These are phyloP conservation scores for Blastobotrys illinoisensis DNA, from an alignment of 1,139 yeast species.

Conservation along the genomic window DNA sequence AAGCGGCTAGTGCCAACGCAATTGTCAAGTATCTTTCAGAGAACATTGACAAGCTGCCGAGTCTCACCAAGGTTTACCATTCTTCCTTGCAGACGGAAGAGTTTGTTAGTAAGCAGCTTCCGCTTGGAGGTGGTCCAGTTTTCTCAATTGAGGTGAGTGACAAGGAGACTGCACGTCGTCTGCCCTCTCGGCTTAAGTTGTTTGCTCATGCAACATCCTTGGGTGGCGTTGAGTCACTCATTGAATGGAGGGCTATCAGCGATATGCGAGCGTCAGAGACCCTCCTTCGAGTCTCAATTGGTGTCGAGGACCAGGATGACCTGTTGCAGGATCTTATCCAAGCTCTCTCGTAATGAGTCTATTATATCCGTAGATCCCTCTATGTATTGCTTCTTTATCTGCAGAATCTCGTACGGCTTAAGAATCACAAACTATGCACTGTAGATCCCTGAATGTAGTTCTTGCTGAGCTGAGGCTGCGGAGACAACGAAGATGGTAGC, in stretches of 20 bases:
- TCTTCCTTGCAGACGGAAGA: slow-evolving; percentile 68
- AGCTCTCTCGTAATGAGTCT: slow-evolving; percentile 36
- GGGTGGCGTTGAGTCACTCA: slow-evolving; percentile 88
- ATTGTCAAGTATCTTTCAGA: slow-evolving; percentile 55
- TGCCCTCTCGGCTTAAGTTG: slow-evolving; percentile 63
- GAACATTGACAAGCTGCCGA: slow-evolving; percentile 44
- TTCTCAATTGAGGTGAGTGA: slow-evolving; percentile 56
- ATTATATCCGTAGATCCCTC: no score
- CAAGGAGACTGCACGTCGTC: slow-evolving; percentile 50
- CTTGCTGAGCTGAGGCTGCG: slow-evolving; percentile 36
- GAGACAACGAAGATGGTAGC: slow-evolving; percentile 63
- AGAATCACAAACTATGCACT: slow-evolving; percentile 20
- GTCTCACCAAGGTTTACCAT: slow-evolving; percentile 52
- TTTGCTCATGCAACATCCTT: slow-evolving; percentile 89
- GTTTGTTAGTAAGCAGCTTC: slow-evolving; percentile 59
- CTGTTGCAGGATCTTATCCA: slow-evolving; percentile 57
- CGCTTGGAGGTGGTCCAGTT: slow-evolving; percentile 67
- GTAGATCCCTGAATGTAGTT: slow-evolving; percentile 6
- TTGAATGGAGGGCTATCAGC: slow-evolving; percentile 84
- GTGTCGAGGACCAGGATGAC: slow-evolving; percentile 70
- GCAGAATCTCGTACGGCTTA: background rate
- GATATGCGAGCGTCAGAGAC: slow-evolving; percentile 53
- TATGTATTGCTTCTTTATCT: background rate
- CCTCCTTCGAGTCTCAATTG: slow-evolving; percentile 69
- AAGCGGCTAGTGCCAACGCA: slow-evolving; percentile 57